Conservation (phyloP, 1,284 basidiomycete genomes). For the Sanghuangporus weigelae region DNA sequence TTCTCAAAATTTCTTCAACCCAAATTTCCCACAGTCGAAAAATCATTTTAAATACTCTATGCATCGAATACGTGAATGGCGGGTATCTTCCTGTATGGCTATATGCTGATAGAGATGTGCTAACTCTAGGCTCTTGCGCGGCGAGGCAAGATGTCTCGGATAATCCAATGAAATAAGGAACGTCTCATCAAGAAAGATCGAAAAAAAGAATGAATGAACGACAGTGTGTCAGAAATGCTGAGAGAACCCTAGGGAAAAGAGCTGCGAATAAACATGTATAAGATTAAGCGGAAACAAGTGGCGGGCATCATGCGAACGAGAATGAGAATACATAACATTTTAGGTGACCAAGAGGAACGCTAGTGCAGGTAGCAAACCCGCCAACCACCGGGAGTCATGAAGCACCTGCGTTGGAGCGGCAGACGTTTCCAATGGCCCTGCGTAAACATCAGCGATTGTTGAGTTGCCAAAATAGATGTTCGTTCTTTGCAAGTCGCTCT, state of each 20-base stretch:
- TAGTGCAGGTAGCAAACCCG: neutral
- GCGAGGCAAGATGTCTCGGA: too few relatives aligned
- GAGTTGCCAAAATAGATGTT: constrained; percentile 15
- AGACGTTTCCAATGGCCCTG: neutral
- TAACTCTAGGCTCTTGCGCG: too few relatives aligned
- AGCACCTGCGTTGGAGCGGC: too few relatives aligned
- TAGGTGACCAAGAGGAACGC: neutral
- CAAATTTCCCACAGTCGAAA: neutral
- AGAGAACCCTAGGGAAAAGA: neutral
- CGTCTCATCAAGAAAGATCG: neutral
- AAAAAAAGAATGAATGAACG: neutral
- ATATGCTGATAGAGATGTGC: too few relatives aligned
- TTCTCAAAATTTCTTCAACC: neutral
- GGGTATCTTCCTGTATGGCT: too few relatives aligned
- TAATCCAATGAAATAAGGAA: too few relatives aligned
- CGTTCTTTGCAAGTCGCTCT: neutral
- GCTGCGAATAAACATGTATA: neutral
- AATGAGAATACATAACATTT: neutral
- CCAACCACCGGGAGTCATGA: neutral
- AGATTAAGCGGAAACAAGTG: neutral
- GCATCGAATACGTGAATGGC: too few relatives aligned
- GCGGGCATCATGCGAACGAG: neutral
- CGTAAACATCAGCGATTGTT: constrained; percentile 11
- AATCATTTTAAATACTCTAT: too few relatives aligned
- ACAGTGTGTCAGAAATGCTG: neutral